Conservation (phyloP, 1,284 basidiomycete species). For the Tilletia indica region DNA sequence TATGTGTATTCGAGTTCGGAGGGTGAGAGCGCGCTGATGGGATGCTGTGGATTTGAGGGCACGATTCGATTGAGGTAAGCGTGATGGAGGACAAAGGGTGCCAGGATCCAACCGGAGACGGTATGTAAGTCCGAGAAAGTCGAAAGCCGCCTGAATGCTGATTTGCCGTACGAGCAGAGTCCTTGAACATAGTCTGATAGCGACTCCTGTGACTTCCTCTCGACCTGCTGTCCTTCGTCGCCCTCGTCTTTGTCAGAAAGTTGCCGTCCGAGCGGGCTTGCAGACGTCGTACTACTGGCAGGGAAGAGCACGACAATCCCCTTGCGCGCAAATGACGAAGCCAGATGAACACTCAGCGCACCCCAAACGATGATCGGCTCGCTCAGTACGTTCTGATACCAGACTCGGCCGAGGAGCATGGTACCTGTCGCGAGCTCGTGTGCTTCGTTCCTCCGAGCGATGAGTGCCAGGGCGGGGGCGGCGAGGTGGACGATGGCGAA, state of each 20-base stretch:
- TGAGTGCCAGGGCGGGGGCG: conserved; percentile 29
- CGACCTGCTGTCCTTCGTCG: too few species aligned
- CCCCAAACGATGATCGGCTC: conserved; percentile 44
- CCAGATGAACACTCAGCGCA: conserved; percentile 31
- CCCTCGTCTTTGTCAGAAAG: not conserved
- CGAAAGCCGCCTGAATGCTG: not conserved
- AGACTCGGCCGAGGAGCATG: conserved; percentile 46
- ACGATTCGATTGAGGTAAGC: conserved; percentile 38
- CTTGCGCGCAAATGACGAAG: conserved; percentile 26
- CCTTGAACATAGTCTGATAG: not conserved
- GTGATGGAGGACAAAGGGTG: conserved; percentile 35
- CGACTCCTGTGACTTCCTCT: not conserved
- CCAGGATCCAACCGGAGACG: conserved; percentile 32
- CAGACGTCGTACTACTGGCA: conserved; percentile 10
- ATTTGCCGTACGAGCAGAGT: not conserved
- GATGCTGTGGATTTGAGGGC: conserved; percentile 25
- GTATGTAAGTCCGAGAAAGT: conserved; percentile 24
- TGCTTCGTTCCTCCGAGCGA: conserved; percentile 19
- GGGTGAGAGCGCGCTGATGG: conserved; percentile 37
- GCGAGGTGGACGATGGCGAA: conserved; percentile 30
- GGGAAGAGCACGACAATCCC: conserved; percentile 21
- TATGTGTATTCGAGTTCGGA: conserved; percentile 47
- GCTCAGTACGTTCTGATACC: conserved; percentile 40
- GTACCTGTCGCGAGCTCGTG: conserved; percentile 21
- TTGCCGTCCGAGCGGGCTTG: not conserved